Percentiles rank a stretch among this genome's conserved stretches.
Conservation (phyloP, 2,329 filamentous ascomycete species). For the Xylariaceae sp. region DNA sequence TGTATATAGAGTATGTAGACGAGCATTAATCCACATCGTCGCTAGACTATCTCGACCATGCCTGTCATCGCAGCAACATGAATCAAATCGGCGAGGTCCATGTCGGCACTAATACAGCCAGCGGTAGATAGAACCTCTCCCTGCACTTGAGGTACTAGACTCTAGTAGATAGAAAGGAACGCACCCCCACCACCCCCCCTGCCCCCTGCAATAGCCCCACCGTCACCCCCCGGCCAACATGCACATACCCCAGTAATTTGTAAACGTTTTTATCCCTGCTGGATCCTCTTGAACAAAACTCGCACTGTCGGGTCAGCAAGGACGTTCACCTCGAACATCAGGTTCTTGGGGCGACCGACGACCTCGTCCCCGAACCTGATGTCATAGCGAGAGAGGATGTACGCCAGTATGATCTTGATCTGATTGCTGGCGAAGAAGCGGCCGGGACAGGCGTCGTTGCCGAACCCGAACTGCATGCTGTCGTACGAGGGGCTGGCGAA, state of each 20-base stretch:
- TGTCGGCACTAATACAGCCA: no score
- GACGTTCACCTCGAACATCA: slow-evolving; percentile 29
- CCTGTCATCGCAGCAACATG: no score
- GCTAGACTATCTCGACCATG: no score
- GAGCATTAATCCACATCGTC: no score
- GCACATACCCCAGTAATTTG: no score
- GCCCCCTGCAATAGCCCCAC: no score
- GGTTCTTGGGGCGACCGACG: slow-evolving; percentile 22
- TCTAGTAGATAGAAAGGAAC: background rate
- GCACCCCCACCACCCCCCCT: no score
- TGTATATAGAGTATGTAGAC: no score
- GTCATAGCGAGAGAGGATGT: slow-evolving; percentile 24
- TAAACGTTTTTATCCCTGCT: slow-evolving; percentile 19
- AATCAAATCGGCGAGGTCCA: no score
- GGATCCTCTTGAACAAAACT: slow-evolving; percentile 24
- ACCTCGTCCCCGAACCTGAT: slow-evolving; percentile 22
- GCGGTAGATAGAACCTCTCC: no score
- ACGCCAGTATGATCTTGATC: slow-evolving; percentile 32
- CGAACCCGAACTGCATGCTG: slow-evolving; percentile 34
- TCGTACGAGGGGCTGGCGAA: slow-evolving; percentile 32
- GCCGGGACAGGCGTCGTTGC: slow-evolving; percentile 36
- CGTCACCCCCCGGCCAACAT: no score
- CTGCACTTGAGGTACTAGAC: background rate
- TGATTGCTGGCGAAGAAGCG: slow-evolving; percentile 36
- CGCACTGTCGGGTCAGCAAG: slow-evolving; percentile 23